Conservation (phyloP, 139 green algal genomes). For the Chlamydomonas sp. region DNA sequence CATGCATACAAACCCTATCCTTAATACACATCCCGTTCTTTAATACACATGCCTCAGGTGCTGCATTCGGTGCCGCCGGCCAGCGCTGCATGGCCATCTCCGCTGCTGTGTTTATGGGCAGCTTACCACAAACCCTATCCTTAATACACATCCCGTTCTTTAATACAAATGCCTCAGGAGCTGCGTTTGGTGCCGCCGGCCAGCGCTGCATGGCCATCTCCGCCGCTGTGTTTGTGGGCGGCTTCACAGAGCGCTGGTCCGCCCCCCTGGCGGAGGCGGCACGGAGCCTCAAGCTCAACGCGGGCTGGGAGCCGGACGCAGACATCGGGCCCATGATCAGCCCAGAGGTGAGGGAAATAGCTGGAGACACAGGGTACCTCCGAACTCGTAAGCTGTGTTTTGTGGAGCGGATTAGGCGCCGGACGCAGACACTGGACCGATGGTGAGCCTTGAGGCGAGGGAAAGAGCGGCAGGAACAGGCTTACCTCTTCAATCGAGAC, state of each 20-base stretch:
- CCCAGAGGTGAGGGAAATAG: conserved; percentile 51
- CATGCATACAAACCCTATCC: too few species aligned
- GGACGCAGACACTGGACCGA: conserved; percentile 88
- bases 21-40: too few species aligned
- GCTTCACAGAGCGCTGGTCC: conserved; percentile 61
- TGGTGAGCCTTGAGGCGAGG: conserved; percentile 73
- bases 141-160: too few species aligned
- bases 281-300: conserved; percentile 76
- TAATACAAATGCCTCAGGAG: conserved; percentile 61
- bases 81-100: conserved; percentile 98
- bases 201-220: conserved; percentile 98
- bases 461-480: background rate
- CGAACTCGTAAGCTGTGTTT: too few species aligned
- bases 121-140: conserved; percentile 25
- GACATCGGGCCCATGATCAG: conserved; percentile 95
- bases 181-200: conserved; percentile 94
- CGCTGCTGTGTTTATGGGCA: conserved; percentile 92
- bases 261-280: conserved; percentile 76
- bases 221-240: conserved; percentile 93
- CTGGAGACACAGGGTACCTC: too few species aligned
- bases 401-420: conserved; percentile 71
- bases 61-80: conserved; percentile 94
- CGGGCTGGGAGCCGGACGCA: conserved; percentile 76
- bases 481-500: too few species aligned
- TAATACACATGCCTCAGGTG: conserved; percentile 61